Conservation (phyloP, 192 early-diverging fungal species). For the Umbelopsis ramanniana region DNA sequence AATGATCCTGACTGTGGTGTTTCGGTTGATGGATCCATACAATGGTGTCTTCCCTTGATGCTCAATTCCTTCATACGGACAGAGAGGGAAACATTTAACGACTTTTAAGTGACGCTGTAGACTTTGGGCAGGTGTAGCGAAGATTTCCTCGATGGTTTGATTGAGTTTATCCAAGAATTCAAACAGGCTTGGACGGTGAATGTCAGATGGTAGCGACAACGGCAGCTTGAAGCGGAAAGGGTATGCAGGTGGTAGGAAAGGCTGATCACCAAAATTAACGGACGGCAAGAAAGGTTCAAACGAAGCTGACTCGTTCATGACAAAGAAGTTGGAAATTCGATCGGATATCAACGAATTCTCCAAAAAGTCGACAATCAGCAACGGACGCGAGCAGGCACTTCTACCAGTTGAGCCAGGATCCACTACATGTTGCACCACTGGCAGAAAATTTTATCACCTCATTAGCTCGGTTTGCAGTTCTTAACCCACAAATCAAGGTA, state of each 20-base stretch:
- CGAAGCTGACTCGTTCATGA: not conserved
- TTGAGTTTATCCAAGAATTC: slow-evolving; percentile 15
- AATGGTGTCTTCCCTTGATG: not conserved
- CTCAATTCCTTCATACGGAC: slow-evolving; percentile 1
- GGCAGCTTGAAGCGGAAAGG: slow-evolving; percentile 22
- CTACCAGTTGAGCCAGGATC: not conserved
- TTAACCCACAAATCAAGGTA: too few species aligned
- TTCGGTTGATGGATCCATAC: not conserved
- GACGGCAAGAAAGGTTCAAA: slow-evolving; percentile 22
- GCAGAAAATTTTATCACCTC: not conserved
- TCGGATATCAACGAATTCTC: slow-evolving; percentile 25
- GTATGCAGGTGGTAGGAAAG: slow-evolving; percentile 12
- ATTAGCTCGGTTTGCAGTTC: too few species aligned
- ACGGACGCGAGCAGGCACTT: slow-evolving; percentile 4
- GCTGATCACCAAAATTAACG: slow-evolving; percentile 13
- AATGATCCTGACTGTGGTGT: not conserved
- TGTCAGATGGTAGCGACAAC: not conserved
- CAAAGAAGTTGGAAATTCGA: slow-evolving; percentile 25
- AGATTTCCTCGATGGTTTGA: not conserved
- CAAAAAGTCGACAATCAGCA: slow-evolving; percentile 27
- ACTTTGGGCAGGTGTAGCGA: slow-evolving; percentile 1
- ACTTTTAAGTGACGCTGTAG: not conserved
- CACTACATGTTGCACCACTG: slow-evolving; percentile 13
- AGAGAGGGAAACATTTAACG: not conserved
- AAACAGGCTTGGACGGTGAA: slow-evolving; percentile 9